Evolutionary conservation across 345 rosid species (phyloP).

Genomic region (Brassica incana): DNA sequence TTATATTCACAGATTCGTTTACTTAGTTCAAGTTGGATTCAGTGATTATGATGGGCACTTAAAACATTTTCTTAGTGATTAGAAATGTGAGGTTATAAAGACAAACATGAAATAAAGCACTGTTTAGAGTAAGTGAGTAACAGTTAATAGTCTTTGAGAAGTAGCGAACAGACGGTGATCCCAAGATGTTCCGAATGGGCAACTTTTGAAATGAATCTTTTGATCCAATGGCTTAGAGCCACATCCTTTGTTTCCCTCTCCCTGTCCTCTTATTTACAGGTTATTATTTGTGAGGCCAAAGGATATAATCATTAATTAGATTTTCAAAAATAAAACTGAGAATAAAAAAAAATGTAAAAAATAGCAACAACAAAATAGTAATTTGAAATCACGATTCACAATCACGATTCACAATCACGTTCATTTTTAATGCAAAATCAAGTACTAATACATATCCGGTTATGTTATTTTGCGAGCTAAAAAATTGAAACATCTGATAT

Average conservation of each 20-base stretch:
- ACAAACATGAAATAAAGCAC: neutral
- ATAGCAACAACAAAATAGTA: neutral
- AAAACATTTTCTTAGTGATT: neutral
- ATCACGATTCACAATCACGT: neutral
- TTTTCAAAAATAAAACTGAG: neutral
- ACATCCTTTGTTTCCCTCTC: constrained; percentile 21
- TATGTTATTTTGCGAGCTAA: neutral
- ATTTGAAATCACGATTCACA: neutral
- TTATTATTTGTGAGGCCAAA: constrained; percentile 9
- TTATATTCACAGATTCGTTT: constrained; percentile 19
- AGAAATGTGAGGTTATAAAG: neutral
- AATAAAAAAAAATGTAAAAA: neutral
- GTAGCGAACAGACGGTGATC: constrained; percentile 44
- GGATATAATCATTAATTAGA: neutral
- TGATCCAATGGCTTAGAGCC: constrained; percentile 34
- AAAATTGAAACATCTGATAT: neutral
- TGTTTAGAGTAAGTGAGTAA: constrained; percentile 11
- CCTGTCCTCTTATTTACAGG: neutral
- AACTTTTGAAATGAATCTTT: constrained; percentile 40
- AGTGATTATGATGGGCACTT: constrained; percentile 30
- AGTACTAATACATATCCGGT: neutral
- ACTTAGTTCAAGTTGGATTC: constrained; percentile 23
- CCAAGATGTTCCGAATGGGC: constrained; percentile 44
- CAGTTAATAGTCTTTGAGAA: constrained; percentile 39
- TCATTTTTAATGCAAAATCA: neutral